Conservation (phyloP, 805 yeast genomes). For the Brettanomyces custersianus region DNA sequence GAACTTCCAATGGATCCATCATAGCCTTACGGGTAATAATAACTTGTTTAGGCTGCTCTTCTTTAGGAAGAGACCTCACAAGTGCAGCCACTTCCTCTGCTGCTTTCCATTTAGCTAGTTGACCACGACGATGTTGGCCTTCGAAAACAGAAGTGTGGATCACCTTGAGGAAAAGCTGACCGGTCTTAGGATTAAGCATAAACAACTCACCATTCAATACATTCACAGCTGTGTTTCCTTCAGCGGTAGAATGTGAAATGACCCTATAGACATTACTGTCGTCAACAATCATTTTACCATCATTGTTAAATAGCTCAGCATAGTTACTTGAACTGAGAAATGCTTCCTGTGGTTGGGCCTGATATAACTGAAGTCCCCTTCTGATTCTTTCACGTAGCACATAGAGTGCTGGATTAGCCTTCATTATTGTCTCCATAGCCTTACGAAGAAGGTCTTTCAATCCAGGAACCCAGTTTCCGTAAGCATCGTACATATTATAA, state of each 20-base stretch:
- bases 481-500: conserved; percentile 91
- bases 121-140: conserved; percentile 90
- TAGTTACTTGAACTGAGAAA: conserved; percentile 83
- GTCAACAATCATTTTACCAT: conserved; percentile 79
- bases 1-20: conserved; percentile 91
- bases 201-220: conserved; percentile 92
- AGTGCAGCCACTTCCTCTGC: conserved; percentile 96
- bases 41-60: conserved; percentile 90
- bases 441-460: conserved; percentile 81
- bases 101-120: conserved; percentile 94
- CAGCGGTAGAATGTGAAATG: conserved; percentile 81
- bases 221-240: conserved; percentile 86
- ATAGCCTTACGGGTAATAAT: conserved; percentile 87
- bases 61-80: conserved; percentile 78
- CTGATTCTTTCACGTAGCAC: conserved; percentile 90
- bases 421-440: conserved; percentile 91
- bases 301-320: conserved; percentile 80
- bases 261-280: conserved; percentile 93
- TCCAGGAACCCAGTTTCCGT: conserved; percentile 97
- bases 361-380: conserved; percentile 88
- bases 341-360: conserved; percentile 89
- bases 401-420: conserved; percentile 85
- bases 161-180: conserved; percentile 80
- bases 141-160: conserved; percentile 95
- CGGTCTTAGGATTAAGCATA: conserved; percentile 82